Conservation (phyloP, 1,284 basidiomycete genomes). For the Ceratobasidium sp. region DNA sequence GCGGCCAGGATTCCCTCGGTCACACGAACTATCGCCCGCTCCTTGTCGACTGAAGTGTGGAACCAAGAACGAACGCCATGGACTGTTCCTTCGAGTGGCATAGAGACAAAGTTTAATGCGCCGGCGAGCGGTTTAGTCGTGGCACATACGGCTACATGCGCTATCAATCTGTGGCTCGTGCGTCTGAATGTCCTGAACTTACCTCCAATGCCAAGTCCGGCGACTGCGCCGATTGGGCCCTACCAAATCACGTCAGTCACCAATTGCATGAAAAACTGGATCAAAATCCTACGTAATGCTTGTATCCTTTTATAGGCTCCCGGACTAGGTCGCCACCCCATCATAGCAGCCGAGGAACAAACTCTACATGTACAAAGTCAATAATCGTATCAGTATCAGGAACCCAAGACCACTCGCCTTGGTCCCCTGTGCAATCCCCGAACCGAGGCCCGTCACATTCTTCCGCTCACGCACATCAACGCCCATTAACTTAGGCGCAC, state of each 20-base stretch:
- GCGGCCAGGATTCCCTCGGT: conserved; percentile 52
- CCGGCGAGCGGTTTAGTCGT: conserved; percentile 45
- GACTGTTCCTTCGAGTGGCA: conserved; percentile 55
- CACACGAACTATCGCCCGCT: conserved; percentile 50
- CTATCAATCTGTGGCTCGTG: conserved; percentile 1
- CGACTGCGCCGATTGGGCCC: conserved; percentile 56
- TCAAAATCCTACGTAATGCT: conserved; percentile 4
- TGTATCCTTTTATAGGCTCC: conserved; percentile 5
- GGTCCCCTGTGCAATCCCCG: conserved; percentile 57
- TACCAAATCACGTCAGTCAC: background rate
- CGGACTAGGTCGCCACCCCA: background rate
- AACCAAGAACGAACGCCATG: conserved; percentile 50
- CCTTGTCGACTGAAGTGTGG: conserved; percentile 46
- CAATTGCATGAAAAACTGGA: background rate
- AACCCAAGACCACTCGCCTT: too few species aligned
- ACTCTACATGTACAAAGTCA: too few species aligned
- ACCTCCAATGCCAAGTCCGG: conserved; percentile 59
- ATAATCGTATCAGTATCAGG: too few species aligned
- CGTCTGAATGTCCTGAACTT: conserved; percentile 42
- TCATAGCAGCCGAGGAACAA: background rate
- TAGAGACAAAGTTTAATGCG: conserved; percentile 52
- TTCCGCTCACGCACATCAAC: conserved; percentile 53
- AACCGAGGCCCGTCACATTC: conserved; percentile 54
- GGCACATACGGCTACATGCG: background rate
- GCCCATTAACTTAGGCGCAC: conserved; percentile 56